Percentiles rank a stretch among this genome's conserved stretches.
These are phyloP conservation scores for Orbilia oligospora DNA, from an alignment of 2,329 filamentous ascomycete species.

Conservation along the genomic window DNA sequence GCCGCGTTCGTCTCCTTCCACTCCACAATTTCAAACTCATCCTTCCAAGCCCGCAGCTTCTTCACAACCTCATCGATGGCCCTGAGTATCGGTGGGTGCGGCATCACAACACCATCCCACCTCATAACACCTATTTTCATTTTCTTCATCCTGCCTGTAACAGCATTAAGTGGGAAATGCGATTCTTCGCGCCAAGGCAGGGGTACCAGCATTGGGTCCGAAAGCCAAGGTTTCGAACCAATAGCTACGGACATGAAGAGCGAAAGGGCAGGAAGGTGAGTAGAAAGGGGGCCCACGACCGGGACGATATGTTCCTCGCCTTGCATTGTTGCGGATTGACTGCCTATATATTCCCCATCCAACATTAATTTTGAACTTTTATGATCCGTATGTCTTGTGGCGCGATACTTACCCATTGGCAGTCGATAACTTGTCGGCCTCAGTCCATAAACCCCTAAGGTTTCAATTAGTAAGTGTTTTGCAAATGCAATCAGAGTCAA, in stretches of 20 bases:
- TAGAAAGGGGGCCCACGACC: slow-evolving; percentile 72
- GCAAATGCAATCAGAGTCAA: too few relatives aligned
- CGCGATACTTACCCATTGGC: slow-evolving; percentile 65
- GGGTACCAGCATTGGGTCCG: slow-evolving; percentile 57
- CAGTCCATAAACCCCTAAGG: slow-evolving; percentile 66
- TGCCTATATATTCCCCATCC: too few relatives aligned
- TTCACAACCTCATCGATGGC: slow-evolving; percentile 73
- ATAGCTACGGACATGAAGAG: slow-evolving; percentile 59
- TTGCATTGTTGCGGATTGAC: slow-evolving; percentile 65
- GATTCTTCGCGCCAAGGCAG: slow-evolving; percentile 59
- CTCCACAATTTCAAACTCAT: slow-evolving; percentile 73
- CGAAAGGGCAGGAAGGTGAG: slow-evolving; percentile 65
- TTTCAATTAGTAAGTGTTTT: neutral
- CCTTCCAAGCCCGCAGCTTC: slow-evolving; percentile 69
- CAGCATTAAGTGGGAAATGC: slow-evolving; percentile 53
- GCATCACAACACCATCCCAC: slow-evolving; percentile 74
- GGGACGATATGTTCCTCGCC: slow-evolving; percentile 70
- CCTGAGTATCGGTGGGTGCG: slow-evolving; percentile 74
- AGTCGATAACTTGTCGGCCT: slow-evolving; percentile 69
- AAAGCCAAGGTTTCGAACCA: slow-evolving; percentile 58
- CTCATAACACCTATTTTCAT: slow-evolving; percentile 75
- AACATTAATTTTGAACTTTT: too few relatives aligned
- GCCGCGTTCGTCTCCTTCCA: slow-evolving; percentile 72
- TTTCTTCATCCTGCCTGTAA: slow-evolving; percentile 66
- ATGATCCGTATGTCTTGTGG: too few relatives aligned